Base-by-base conservation (phyloP, 495 filamentous ascomycete genomes). In the Aspergillus sclerotioniger region DNA sequence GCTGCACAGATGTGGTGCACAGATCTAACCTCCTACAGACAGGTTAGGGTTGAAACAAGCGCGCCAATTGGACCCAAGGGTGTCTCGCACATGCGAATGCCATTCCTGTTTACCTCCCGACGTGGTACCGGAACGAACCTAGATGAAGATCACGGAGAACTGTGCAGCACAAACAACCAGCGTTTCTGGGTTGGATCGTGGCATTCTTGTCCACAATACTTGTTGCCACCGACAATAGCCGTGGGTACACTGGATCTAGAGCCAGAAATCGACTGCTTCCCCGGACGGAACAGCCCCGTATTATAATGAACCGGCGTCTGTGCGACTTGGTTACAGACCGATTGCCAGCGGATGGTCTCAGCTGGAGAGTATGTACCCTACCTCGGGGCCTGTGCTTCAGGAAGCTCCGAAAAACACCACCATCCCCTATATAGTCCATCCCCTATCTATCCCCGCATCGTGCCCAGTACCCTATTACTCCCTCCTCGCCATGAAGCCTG, bases 41-140 rank as follows among this genome's bases (percentile, higher is more conserved):
- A 3, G 37, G 5, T 13, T 13, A 13, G 3, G 3, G 13, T n/a
- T n/a, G 37, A 41, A 41, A 41, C 37, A 41, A 41, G 37, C 37
- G n/a, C 13, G 15, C 25, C 25, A 13, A 41, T n/a, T 41, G 37
- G 37, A n/a, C 37, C 2, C 13, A 41, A n/a, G 35, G 15, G 47
- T 16, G 31, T 25, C 28, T 16, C 16, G 47, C 47, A 50, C 47
- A 50, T 50, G 47, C 28, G 6, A 41, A 50, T 31, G 47, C 47
- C 47, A 33, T 9, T 32, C 47, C 47, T 25, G 47, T 50, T 31
- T 31, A 28, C 25, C 47, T 50, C 31, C 47, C 47, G 47, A 32
- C 28, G 47, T 50, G 31, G 47, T 50, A 50, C 47, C 47, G 31
- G n/a, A n/a, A 21, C 31, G 28, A 28, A 32, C 8, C 21, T 7